Evolutionary conservation across 371 early-diverging fungal genomes (phyloP).

Genomic region (Syncephalis plumigaleata): DNA sequence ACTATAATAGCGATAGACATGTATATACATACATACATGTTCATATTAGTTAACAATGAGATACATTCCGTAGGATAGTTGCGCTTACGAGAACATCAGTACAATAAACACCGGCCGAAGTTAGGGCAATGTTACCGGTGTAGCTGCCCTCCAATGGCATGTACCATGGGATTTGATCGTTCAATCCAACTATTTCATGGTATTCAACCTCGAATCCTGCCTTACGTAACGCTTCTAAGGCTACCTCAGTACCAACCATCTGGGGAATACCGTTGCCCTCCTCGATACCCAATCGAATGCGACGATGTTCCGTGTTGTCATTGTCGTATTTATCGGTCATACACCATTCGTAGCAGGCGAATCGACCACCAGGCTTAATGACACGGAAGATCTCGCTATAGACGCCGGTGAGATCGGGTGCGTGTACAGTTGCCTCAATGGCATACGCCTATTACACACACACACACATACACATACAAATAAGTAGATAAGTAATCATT

Average conservation of each 20-base stretch:
- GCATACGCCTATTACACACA: slow-evolving; percentile 34
- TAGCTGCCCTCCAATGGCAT: slow-evolving; percentile 51
- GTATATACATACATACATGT: no score
- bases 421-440: slow-evolving; percentile 87
- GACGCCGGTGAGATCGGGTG: slow-evolving; percentile 61
- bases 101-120: slow-evolving; percentile 12
- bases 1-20: no score
- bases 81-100: slow-evolving; percentile 13
- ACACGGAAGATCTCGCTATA: slow-evolving; percentile 80
- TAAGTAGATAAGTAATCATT: no score
- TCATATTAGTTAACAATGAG: no score
- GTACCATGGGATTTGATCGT: slow-evolving; percentile 59
- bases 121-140: slow-evolving; percentile 39
- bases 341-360: slow-evolving; percentile 89
- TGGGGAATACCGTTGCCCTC: slow-evolving; percentile 76
- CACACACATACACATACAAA: no score
- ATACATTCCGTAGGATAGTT: no score
- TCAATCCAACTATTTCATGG: slow-evolving; percentile 45
- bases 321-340: slow-evolving; percentile 70
- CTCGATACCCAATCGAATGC: slow-evolving; percentile 67
- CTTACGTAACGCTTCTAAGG: slow-evolving; percentile 51
- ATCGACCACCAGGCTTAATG: slow-evolving; percentile 76
- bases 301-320: slow-evolving; percentile 44
- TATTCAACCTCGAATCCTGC: slow-evolving; percentile 72
- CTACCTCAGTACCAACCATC: slow-evolving; percentile 49